Evolutionary conservation across 169 alveolate species (phyloP).

Genomic region (Perkinsus chesapeaki): DNA sequence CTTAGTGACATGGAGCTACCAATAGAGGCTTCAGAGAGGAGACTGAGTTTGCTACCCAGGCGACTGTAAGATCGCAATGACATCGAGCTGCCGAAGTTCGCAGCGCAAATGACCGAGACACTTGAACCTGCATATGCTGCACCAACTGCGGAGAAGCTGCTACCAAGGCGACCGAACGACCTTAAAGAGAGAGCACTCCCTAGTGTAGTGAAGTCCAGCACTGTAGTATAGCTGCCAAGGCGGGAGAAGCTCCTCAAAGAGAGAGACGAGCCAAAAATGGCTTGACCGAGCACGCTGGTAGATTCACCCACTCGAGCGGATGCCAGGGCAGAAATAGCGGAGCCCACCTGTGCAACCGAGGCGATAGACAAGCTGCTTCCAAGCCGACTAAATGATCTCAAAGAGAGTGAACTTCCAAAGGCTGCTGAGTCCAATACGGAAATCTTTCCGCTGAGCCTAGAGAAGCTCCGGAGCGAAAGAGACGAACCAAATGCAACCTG

Average conservation of each 20-base stretch:
- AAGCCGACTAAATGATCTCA: background rate
- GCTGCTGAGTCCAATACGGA: background rate
- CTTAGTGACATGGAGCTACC: background rate
- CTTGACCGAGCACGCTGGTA: background rate
- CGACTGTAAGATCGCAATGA: background rate
- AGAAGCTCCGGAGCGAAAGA: background rate
- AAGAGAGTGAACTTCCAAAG: background rate
- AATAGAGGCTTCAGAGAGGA: background rate
- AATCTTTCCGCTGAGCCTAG: background rate
- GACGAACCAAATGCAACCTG: background rate
- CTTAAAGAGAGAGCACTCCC: background rate
- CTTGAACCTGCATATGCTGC: background rate
- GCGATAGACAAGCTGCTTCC: background rate
- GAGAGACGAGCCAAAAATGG: background rate
- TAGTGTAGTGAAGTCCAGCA: background rate
- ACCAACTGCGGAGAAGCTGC: background rate
- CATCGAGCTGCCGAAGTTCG: background rate
- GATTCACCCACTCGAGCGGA: background rate
- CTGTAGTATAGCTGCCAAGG: background rate
- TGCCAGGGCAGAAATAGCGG: background rate
- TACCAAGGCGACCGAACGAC: background rate
- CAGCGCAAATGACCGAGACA: background rate
- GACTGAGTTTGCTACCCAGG: background rate
- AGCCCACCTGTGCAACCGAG: background rate
- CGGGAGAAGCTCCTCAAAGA: background rate